Evolutionary conservation across 495 filamentous ascomycete species (phyloP).

Genomic region (Talaromyces nanjingensis): DNA sequence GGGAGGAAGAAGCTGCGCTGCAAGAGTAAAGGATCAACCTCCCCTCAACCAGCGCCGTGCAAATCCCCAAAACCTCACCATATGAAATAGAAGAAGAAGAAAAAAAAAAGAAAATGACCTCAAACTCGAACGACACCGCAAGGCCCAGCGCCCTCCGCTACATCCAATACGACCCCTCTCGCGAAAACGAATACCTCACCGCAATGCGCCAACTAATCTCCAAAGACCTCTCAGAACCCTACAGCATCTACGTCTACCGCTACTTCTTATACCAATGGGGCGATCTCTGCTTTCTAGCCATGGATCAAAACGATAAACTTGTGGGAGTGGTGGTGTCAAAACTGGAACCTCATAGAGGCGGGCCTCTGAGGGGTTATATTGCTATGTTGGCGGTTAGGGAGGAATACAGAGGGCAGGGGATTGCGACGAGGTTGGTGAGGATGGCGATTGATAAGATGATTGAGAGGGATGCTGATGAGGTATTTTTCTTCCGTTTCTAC

Average conservation of each 20-base stretch:
- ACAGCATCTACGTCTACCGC: slow-evolving; percentile 98
- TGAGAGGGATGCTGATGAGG: slow-evolving; percentile 77
- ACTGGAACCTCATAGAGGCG: slow-evolving; percentile 76
- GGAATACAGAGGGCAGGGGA: slow-evolving; percentile 73
- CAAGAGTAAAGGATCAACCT: not conserved
- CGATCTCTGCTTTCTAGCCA: slow-evolving; percentile 86
- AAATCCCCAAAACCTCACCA: not conserved
- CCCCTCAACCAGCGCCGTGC: not conserved
- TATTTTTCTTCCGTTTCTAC: slow-evolving; percentile 15
- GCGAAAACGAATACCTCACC: slow-evolving; percentile 76
- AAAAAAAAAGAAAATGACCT: not conserved
- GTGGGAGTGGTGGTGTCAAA: slow-evolving; percentile 96
- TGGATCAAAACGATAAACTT: slow-evolving; percentile 48
- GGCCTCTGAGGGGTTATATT: slow-evolving; percentile 88
- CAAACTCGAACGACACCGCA: not conserved
- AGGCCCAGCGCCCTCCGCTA: slow-evolving; percentile 53
- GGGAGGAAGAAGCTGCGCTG: not conserved
- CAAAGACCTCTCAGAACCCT: slow-evolving; percentile 94
- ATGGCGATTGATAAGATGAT: slow-evolving; percentile 93
- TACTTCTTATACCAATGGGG: slow-evolving; percentile 99
- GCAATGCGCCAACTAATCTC: slow-evolving; percentile 91
- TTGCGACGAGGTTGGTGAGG: slow-evolving; percentile 81
- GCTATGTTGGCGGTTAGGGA: slow-evolving; percentile 92
- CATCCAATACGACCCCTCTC: slow-evolving; percentile 70
- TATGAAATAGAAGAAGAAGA: not conserved